Evolutionary conservation across 1,139 yeast genomes (phyloP).

Genomic region (Dujonia santamariae): DNA sequence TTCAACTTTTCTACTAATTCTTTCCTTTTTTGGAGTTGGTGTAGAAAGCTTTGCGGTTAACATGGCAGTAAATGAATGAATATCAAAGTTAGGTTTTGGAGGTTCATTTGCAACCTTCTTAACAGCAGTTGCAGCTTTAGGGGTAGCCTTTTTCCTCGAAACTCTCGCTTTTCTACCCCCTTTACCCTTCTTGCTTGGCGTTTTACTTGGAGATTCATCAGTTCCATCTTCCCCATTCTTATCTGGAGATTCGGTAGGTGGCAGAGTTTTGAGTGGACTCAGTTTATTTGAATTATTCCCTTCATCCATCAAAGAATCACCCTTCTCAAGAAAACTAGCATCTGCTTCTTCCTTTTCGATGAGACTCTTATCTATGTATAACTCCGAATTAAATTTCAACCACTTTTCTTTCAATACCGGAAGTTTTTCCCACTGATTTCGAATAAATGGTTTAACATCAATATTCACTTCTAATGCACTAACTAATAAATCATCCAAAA

Average conservation of each 20-base stretch:
- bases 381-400: slow-evolving; percentile 7
- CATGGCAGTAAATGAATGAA: slow-evolving; percentile 28
- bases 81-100: slow-evolving; percentile 16
- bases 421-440: slow-evolving; percentile 11
- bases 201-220: not conserved
- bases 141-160: slow-evolving; percentile 1
- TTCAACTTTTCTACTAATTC: not conserved
- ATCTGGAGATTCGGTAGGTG: slow-evolving; percentile 6
- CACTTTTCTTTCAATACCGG: slow-evolving; percentile 12
- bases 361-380: slow-evolving; percentile 2
- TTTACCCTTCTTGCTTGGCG: not conserved
- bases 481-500: slow-evolving; percentile 19
- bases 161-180: slow-evolving; percentile 1
- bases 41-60: slow-evolving; percentile 19
- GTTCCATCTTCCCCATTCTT: not conserved
- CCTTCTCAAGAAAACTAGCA: not conserved
- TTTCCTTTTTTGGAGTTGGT: slow-evolving; percentile 1
- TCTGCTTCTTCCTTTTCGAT: not conserved
- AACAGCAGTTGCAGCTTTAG: slow-evolving; percentile 9
- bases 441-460: slow-evolving; percentile 16
- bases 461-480: slow-evolving; percentile 12
- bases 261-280: slow-evolving; percentile 10
- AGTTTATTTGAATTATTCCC: slow-evolving; percentile 1
- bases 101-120: slow-evolving; percentile 5
- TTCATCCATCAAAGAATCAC: no score